Evolutionary conservation across 768 basidiomycete species (phyloP).

Genomic region (Rossbeevera mucosa): DNA sequence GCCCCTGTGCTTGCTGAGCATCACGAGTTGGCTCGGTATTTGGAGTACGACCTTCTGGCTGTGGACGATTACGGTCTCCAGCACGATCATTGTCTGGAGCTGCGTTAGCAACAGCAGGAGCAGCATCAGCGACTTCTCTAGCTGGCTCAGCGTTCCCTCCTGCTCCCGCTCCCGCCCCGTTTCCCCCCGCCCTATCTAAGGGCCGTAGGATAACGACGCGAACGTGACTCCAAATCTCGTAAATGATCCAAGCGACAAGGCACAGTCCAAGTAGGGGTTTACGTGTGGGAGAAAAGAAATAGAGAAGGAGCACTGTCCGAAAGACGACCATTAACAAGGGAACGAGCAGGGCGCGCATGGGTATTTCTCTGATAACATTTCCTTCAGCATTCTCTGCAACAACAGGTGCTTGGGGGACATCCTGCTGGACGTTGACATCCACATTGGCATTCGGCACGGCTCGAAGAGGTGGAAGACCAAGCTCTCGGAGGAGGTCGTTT

Average conservation of each 20-base stretch:
- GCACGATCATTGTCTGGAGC: constrained; percentile 13
- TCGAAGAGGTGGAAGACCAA: constrained; percentile 54
- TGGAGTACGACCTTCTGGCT: constrained; percentile 12
- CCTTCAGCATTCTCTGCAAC: constrained; percentile 27
- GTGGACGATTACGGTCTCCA: constrained; percentile 14
- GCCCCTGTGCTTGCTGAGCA: constrained; percentile 23
- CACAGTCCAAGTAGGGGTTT: constrained; percentile 67
- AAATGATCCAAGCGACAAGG: constrained; percentile 65
- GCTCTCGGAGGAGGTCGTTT: constrained; percentile 58
- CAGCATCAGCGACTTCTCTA: constrained; percentile 16
- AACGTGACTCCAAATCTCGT: constrained; percentile 72
- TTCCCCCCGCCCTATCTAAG: constrained; percentile 31
- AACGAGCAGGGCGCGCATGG: constrained; percentile 62
- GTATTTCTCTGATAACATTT: constrained; percentile 47
- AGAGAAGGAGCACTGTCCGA: constrained; percentile 63
- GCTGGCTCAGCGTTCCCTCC: constrained; percentile 20
- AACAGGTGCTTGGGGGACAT: constrained; percentile 14
- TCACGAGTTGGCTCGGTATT: constrained; percentile 15
- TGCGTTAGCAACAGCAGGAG: constrained; percentile 22
- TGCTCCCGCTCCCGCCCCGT: constrained; percentile 14
- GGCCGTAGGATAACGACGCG: constrained; percentile 40
- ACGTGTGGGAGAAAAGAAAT: constrained; percentile 72
- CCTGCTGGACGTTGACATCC: constrained; percentile 17
- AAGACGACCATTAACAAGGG: constrained; percentile 64
- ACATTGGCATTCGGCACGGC: constrained; percentile 28